Conservation (phyloP, 179 eudicot species). For the Amaranthus tricolor region DNA sequence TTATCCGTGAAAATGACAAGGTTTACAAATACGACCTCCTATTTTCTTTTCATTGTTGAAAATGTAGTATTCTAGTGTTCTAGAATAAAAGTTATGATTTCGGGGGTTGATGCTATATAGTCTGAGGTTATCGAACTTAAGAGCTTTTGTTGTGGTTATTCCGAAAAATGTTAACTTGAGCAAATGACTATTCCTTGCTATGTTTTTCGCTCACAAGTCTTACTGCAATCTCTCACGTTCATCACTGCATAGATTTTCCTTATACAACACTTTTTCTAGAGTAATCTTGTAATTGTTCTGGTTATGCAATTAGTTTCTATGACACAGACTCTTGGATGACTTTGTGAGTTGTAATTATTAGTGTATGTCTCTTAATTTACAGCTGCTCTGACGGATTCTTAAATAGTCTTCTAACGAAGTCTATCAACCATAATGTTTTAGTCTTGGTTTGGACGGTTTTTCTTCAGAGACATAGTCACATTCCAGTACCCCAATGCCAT, state of each 20-base stretch:
- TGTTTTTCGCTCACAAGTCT: neutral
- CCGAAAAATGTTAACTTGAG: neutral
- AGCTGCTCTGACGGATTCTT: no score
- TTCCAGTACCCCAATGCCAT: no score
- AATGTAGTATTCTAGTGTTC: no score
- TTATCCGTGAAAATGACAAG: conserved; percentile 70
- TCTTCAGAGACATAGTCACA: no score
- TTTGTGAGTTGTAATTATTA: no score
- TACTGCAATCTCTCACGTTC: neutral
- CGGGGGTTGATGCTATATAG: neutral
- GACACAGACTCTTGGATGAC: no score
- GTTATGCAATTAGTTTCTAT: no score
- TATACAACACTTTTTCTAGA: neutral
- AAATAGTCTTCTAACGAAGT: no score
- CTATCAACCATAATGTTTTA: no score
- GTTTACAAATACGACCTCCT: conserved; percentile 28
- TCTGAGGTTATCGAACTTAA: neutral
- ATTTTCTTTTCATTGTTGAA: neutral
- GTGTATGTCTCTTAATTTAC: no score
- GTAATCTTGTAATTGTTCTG: no score
- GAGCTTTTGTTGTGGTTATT: neutral
- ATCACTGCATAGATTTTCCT: neutral
- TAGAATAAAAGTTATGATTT: neutral
- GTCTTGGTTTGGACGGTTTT: no score
- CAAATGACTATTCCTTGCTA: neutral